phyloP scores from a whole-genome alignment of 805 yeast genomes.

The Barnettozyma botsteinii region DNA sequence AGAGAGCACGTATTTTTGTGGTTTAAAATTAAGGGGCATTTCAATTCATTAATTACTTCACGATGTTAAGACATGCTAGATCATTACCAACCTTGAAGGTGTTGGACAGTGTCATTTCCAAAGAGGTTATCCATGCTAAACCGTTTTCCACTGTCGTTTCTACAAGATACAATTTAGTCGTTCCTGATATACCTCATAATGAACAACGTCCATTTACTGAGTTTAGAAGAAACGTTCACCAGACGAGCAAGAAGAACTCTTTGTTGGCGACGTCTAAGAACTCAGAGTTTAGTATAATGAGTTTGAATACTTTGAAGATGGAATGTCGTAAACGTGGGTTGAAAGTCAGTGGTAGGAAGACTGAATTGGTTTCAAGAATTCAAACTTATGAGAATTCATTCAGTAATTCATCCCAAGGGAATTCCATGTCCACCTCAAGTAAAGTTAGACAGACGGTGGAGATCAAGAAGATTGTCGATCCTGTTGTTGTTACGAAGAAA shows the following conservation, averaged over 20 bases:
- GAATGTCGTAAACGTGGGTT: conserved; percentile 59
- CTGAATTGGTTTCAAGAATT: conserved; percentile 43
- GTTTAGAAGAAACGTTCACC: conserved; percentile 25
- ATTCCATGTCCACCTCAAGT: conserved; percentile 14
- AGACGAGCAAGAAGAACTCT: conserved; percentile 23
- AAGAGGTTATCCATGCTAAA: conserved; percentile 8
- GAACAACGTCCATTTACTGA: conserved; percentile 12
- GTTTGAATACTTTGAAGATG: conserved; percentile 46
- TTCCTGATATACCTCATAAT: conserved; percentile 21
- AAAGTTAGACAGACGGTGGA: conserved; percentile 6
- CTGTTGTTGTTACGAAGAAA: background rate
- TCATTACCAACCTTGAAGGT: conserved; percentile 25
- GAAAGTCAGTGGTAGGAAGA: conserved; percentile 55
- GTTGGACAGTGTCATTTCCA: conserved; percentile 10
- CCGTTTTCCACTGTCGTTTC: conserved; percentile 7
- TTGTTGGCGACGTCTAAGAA: conserved; percentile 21
- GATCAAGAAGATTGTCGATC: background rate
- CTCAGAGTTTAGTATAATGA: conserved; percentile 34
- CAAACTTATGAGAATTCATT: conserved; percentile 21
- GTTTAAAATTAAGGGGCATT: too few relatives aligned
- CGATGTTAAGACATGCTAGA: conserved; percentile 26
- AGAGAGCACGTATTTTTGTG: too few relatives aligned
- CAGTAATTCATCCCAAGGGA: conserved; percentile 5
- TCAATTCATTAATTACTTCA: too few relatives aligned
- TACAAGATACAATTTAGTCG: conserved; percentile 17